Conservation (phyloP, 2,329 filamentous ascomycete genomes). For the Botrytis sinoallii region DNA sequence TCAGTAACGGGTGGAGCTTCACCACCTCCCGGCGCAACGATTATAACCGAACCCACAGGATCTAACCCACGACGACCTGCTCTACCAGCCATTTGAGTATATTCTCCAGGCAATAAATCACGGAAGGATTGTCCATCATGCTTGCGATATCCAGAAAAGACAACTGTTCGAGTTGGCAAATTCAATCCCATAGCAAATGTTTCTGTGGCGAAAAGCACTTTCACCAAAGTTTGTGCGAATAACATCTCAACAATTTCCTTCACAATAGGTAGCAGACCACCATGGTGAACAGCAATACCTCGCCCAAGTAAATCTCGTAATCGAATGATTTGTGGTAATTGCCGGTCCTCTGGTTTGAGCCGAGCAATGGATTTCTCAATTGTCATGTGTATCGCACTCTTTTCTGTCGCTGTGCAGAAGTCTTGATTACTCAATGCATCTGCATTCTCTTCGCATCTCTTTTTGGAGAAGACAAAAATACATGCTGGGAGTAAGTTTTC, state of each 20-base stretch:
- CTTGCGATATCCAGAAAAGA: conserved; percentile 96
- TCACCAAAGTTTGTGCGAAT: conserved; percentile 91
- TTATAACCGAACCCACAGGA: conserved; percentile 88
- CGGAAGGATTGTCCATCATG: conserved; percentile 91
- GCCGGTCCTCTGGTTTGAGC: conserved; percentile 83
- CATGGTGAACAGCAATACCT: conserved; percentile 94
- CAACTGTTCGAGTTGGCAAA: conserved; percentile 89
- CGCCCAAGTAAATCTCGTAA: conserved; percentile 80
- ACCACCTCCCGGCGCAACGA: conserved; percentile 75
- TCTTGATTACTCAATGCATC: conserved; percentile 93
- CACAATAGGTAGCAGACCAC: conserved; percentile 89
- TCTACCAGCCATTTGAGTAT: conserved; percentile 97
- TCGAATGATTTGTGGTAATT: conserved; percentile 87
- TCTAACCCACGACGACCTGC: conserved; percentile 92
- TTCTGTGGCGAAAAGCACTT: conserved; percentile 95
- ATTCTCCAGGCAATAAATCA: conserved; percentile 89
- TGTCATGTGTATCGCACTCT: conserved; percentile 96
- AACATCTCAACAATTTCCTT: conserved; percentile 97
- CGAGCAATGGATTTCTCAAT: conserved; percentile 92
- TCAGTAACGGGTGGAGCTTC: conserved; percentile 84
- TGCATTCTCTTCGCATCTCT: conserved; percentile 94
- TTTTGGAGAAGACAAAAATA: conserved; percentile 99
- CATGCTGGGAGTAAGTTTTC: conserved; percentile 84
- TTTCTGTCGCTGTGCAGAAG: conserved; percentile 88
- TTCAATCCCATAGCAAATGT: conserved; percentile 99